Evolutionary conservation across 2,329 filamentous ascomycete species (phyloP).

Genomic region (Penicillium sp.): DNA sequence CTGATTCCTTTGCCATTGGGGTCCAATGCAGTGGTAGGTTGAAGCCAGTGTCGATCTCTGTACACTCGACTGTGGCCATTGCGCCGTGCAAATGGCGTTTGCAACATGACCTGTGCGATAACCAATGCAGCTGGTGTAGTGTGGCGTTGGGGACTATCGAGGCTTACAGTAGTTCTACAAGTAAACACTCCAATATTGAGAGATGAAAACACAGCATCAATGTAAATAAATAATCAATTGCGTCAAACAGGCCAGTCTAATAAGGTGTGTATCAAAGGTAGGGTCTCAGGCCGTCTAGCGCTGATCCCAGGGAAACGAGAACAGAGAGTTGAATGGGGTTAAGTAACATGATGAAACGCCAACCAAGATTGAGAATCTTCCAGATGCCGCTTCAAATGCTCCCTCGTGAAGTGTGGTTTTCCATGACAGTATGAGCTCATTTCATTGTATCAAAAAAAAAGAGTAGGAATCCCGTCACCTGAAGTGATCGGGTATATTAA

Average conservation of each 20-base stretch:
- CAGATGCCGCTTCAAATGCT: slow-evolving; percentile 37
- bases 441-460: slow-evolving; percentile 25
- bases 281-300: slow-evolving; percentile 15
- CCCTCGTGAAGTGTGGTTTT: slow-evolving; percentile 24
- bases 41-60: not conserved
- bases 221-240: slow-evolving; percentile 12
- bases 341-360: slow-evolving; percentile 33
- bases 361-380: slow-evolving; percentile 33
- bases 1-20: not conserved
- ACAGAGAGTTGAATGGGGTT: slow-evolving; percentile 18
- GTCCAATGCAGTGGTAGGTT: not conserved
- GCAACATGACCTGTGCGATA: no score
- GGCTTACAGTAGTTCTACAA: no score
- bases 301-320: slow-evolving; percentile 11
- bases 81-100: no score
- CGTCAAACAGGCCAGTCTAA: slow-evolving; percentile 23
- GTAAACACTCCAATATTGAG: not conserved
- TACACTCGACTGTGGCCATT: not conserved
- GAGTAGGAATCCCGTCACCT: slow-evolving; percentile 5
- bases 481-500: slow-evolving; percentile 5
- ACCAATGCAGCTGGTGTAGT: no score
- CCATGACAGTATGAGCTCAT: slow-evolving; percentile 24
- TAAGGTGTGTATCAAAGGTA: slow-evolving; percentile 24
- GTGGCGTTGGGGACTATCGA: no score
- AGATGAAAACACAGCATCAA: not conserved